Percentiles rank a stretch among this genome's conserved stretches.
These are phyloP conservation scores for Diospyros lotus DNA, from an alignment of 148 eudicot species.

Conservation along the genomic window DNA sequence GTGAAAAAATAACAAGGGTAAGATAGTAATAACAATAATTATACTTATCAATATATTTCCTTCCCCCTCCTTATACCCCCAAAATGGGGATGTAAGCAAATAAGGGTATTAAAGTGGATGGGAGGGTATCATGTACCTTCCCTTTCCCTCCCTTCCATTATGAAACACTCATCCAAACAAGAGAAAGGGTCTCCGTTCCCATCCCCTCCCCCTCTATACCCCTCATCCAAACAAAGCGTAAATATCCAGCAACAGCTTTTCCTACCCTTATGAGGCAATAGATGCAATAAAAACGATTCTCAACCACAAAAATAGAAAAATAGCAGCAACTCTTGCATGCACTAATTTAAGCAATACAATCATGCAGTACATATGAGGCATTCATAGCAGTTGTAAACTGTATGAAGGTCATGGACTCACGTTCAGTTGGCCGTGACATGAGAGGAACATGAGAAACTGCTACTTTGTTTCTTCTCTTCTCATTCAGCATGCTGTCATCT, in stretches of 20 bases:
- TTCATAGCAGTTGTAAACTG: neutral
- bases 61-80: too few species aligned
- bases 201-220: neutral
- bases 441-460: conserved; percentile 50
- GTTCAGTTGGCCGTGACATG: conserved; percentile 70
- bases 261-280: too few species aligned
- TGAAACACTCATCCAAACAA: too few species aligned
- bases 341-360: neutral
- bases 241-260: neutral
- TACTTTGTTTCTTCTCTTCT: conserved; percentile 27
- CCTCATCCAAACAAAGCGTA: neutral
- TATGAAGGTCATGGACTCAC: conserved; percentile 39
- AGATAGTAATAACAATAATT: too few species aligned
- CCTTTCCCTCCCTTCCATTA: too few species aligned
- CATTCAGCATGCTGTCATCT: conserved; percentile 33
- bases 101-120: too few species aligned
- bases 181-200: neutral
- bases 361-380: neutral
- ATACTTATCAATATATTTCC: too few species aligned
- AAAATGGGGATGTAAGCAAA: too few species aligned
- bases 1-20: too few species aligned
- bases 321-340: neutral
- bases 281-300: neutral
- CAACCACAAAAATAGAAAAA: neutral
- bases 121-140: too few species aligned